These are phyloP conservation scores for Auriscalpium vulgare DNA, from an alignment of 768 basidiomycete genomes.

Conservation along the genomic window DNA sequence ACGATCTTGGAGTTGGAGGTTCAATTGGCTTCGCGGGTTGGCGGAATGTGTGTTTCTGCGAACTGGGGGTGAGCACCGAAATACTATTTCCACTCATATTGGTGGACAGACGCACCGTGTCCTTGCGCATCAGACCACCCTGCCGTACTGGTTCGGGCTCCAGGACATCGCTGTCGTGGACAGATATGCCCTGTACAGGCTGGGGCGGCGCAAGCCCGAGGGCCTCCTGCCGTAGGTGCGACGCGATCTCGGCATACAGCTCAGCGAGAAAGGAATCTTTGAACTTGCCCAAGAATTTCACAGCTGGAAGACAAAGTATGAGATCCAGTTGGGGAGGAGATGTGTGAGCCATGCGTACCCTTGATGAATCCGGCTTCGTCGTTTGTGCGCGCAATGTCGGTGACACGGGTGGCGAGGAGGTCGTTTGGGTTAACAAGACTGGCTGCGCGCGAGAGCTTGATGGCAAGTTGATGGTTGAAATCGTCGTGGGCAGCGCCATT, in stretches of 20 bases:
- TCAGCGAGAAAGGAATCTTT: slow-evolving; percentile 69
- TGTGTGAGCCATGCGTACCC: slow-evolving; percentile 34
- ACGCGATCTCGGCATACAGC: slow-evolving; percentile 70
- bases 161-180: slow-evolving; percentile 74
- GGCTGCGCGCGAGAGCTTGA: slow-evolving; percentile 73
- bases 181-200: slow-evolving; percentile 68
- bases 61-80: slow-evolving; percentile 2
- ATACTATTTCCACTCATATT: too few species aligned
- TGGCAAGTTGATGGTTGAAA: slow-evolving; percentile 59
- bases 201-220: slow-evolving; percentile 33
- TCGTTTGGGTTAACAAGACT: slow-evolving; percentile 82
- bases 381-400: slow-evolving; percentile 72
- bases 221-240: slow-evolving; percentile 59
- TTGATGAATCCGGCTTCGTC: slow-evolving; percentile 54
- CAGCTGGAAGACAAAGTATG: slow-evolving; percentile 35
- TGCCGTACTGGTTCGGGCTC: slow-evolving; percentile 71
- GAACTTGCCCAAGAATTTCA: slow-evolving; percentile 81
- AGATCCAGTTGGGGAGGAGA: not conserved
- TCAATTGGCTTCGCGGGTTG: slow-evolving; percentile 65
- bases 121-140: slow-evolving; percentile 71
- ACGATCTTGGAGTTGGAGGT: slow-evolving; percentile 70
- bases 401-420: slow-evolving; percentile 67
- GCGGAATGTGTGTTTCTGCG: slow-evolving; percentile 73
- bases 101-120: slow-evolving; percentile 37
- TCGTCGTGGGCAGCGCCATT: not conserved